Evolutionary conservation across 306 rosid species (phyloP), one percentile per base, ranked within the genome.

Genomic region (Astragalus glycyphyllos): DNA sequence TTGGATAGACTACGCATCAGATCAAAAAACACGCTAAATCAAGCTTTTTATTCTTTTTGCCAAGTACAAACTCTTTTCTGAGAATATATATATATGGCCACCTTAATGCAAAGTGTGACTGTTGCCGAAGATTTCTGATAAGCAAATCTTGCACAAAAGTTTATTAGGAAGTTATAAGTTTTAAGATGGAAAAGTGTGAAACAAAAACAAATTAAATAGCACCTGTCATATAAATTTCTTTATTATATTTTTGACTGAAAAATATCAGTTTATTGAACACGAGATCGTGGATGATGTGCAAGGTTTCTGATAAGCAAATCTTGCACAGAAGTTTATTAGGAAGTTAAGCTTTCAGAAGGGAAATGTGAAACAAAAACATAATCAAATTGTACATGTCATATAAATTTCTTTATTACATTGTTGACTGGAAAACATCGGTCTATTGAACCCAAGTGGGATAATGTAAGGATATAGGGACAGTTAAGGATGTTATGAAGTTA

Each of bases 371-470:
- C 69, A 11, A 53, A 64, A 51, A n/a, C 69, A 37, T 44, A 38
- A 63, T 8, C 32, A 40, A 50, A 15, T 41, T 50, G 34, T 12
- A 58, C 17, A 32, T 4, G 8, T 32, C 35, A 7, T 59, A 38
- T 38, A 68, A 68, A 14, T 23, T 6, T 23, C 48, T 47, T 13
- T 2, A 56, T 35, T 14, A n/a, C 41, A 37, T 58, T 41, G 54
- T 13, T 40, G 35, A 14, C 53, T 3, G 69, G 58, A 49, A 56
- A 57, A 38, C 48, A 65, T 58, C 44, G 48, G 4, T 54, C 50
- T 73, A 50, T n/a, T 73, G 55, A 73, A 26, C 64, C 60, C 76
- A 40, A 67, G 17, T 67, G 73, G 45, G 45, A 29, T 54, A 41
- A 41, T 41, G 46, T 8, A 8, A 41, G 46, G 46, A 41, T 41